phyloP scores from a whole-genome alignment of 257 asterid genomes.

The Nicotiana tomentosiformis region DNA sequence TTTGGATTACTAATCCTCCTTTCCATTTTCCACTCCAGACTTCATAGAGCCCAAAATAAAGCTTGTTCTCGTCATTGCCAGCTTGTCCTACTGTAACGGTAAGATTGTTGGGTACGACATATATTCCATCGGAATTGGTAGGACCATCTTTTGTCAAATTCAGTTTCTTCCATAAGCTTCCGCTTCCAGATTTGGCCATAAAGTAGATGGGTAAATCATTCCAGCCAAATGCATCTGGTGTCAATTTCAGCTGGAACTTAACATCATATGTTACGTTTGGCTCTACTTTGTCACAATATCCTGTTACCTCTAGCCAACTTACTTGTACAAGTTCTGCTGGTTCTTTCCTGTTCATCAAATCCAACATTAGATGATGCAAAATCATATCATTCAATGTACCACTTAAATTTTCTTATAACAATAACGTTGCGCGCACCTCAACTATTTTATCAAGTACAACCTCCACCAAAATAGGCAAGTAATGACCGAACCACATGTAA shows the following conservation, averaged over 20 bases:
- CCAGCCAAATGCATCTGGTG: neutral
- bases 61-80: neutral
- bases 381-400: neutral
- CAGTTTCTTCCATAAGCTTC: neutral
- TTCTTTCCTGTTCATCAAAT: neutral
- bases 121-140: neutral
- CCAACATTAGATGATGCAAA: neutral
- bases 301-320: constrained; percentile 13
- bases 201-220: neutral
- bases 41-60: constrained; percentile 33
- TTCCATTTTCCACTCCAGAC: constrained; percentile 19
- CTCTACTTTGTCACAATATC: neutral
- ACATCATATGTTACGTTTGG: neutral
- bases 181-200: neutral
- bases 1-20: constrained; percentile 12
- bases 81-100: too few relatives aligned
- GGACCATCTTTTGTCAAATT: neutral
- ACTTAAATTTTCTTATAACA: neutral
- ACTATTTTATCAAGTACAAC: too few relatives aligned
- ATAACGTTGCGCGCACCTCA: too few relatives aligned
- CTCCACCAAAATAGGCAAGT: too few relatives aligned
- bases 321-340: constrained; percentile 2
- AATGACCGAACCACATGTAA: too few relatives aligned
- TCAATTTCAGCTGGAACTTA: neutral
- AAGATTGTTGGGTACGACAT: neutral